These are phyloP conservation scores for Urostyla sp. DNA, from an alignment of 73 alveolate species.

Conservation along the genomic window DNA sequence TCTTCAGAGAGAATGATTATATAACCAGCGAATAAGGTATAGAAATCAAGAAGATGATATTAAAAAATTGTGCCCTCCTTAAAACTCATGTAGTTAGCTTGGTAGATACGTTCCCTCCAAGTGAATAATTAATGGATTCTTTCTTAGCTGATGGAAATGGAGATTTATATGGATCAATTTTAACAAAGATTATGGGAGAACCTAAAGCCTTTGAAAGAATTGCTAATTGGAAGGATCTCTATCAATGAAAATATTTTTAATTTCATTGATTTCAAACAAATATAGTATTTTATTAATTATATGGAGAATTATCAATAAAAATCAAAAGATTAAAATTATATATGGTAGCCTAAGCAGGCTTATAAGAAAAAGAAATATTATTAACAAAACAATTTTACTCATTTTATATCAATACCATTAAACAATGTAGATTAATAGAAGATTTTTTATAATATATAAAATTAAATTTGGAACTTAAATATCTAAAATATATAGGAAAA, in stretches of 20 bases:
- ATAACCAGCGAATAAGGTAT: conserved; percentile 46
- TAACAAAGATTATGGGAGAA: conserved; percentile 20
- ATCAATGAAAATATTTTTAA: too few relatives aligned
- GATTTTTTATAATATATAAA: too few relatives aligned
- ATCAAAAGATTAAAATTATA: too few relatives aligned
- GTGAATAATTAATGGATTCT: conserved; percentile 54
- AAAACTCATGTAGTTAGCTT: conserved; percentile 34
- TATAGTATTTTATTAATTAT: background rate
- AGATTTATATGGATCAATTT: conserved; percentile 43
- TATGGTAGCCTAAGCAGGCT: too few relatives aligned
- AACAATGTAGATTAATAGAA: too few relatives aligned
- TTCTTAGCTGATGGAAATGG: conserved; percentile 55
- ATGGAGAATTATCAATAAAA: too few relatives aligned
- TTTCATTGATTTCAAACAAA: background rate
- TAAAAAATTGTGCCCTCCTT: conserved; percentile 23
- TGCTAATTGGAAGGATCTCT: conserved; percentile 31
- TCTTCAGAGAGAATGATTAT: conserved; percentile 51
- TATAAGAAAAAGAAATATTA: too few relatives aligned
- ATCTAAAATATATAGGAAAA: too few relatives aligned
- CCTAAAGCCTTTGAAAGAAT: conserved; percentile 46
- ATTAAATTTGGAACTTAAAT: too few relatives aligned
- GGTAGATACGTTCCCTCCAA: conserved; percentile 53
- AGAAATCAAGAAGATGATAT: background rate
- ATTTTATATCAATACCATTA: too few relatives aligned
- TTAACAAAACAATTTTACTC: too few relatives aligned